Evolutionary conservation across 2,329 filamentous ascomycete species (phyloP).

Genomic region (Didymella pinodella): DNA sequence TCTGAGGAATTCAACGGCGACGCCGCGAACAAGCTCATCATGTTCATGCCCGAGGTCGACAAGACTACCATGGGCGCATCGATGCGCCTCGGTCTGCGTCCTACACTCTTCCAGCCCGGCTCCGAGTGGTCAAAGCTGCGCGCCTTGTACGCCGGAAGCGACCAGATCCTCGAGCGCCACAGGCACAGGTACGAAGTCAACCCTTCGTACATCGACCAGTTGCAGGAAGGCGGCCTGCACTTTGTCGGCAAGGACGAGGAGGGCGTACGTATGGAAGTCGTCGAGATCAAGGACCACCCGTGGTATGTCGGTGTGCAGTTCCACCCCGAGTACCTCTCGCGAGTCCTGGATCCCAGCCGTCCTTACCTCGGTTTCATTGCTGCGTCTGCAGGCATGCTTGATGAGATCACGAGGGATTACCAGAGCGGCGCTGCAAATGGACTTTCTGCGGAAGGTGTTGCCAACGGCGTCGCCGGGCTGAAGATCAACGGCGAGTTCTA

Average conservation of each 20-base stretch:
- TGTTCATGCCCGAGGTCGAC: slow-evolving; percentile 92
- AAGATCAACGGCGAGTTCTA: slow-evolving; percentile 34
- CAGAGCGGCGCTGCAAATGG: slow-evolving; percentile 27
- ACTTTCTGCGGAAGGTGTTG: slow-evolving; percentile 28
- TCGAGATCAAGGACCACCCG: slow-evolving; percentile 83
- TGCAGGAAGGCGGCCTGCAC: slow-evolving; percentile 73
- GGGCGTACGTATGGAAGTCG: slow-evolving; percentile 80
- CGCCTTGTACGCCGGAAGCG: slow-evolving; percentile 70
- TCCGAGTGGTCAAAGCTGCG: slow-evolving; percentile 82
- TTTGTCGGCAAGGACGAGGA: slow-evolving; percentile 83
- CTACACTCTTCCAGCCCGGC: slow-evolving; percentile 76
- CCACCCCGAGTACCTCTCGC: slow-evolving; percentile 84
- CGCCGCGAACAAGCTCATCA: slow-evolving; percentile 74
- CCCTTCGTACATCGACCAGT: slow-evolving; percentile 73
- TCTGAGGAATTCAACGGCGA: slow-evolving; percentile 65
- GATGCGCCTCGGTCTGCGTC: slow-evolving; percentile 81
- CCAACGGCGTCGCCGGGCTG: slow-evolving; percentile 36
- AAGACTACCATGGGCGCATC: slow-evolving; percentile 81
- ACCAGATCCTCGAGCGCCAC: slow-evolving; percentile 72
- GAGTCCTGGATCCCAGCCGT: slow-evolving; percentile 76
- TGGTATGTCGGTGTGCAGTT: slow-evolving; percentile 89
- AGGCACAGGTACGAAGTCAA: slow-evolving; percentile 93
- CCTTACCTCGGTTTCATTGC: slow-evolving; percentile 87
- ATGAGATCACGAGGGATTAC: slow-evolving; percentile 52
- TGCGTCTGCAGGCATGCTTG: slow-evolving; percentile 73